Conservation (phyloP, 768 basidiomycete species). For the Lactifluus rugatus region DNA sequence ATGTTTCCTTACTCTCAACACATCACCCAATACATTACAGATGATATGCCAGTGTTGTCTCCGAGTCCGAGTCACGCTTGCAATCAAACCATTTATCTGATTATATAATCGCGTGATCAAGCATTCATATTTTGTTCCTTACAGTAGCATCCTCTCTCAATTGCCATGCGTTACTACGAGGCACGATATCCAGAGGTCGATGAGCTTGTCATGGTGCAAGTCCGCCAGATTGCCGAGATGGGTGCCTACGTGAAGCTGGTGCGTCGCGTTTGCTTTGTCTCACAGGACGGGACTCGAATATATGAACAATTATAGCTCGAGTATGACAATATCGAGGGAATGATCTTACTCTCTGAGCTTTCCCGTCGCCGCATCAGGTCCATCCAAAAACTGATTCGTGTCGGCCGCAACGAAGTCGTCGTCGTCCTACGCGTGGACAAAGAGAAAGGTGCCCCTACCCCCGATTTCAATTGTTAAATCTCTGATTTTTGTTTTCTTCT, state of each 20-base stretch:
- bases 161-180: slow-evolving; percentile 81
- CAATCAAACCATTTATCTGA: not conserved
- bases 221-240: slow-evolving; percentile 99
- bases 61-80: not conserved
- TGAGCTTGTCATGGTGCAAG: slow-evolving; percentile 99
- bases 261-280: slow-evolving; percentile 25
- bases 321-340: slow-evolving; percentile 98
- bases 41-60: not conserved
- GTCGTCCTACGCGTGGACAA: slow-evolving; percentile 97
- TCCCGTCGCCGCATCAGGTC: slow-evolving; percentile 92
- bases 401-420: slow-evolving; percentile 96
- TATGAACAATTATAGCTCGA: slow-evolving; percentile 54
- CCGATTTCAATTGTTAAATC: no score
- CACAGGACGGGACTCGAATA: not conserved
- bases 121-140: not conserved
- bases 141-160: not conserved
- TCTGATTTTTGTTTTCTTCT: not conserved
- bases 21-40: not conserved
- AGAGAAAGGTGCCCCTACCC: slow-evolving; percentile 83
- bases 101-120: slow-evolving; percentile 1
- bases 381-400: slow-evolving; percentile 95
- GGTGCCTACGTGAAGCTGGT: slow-evolving; percentile 98
- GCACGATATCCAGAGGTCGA: slow-evolving; percentile 93
- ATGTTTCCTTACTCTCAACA: slow-evolving; percentile 1
- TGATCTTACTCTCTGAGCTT: slow-evolving; percentile 98